Percentiles rank a stretch among this genome's conserved stretches.
These are phyloP conservation scores for Kingdonia uniflora DNA, from an alignment of 164 flowering plant genomes.

Conservation along the genomic window DNA sequence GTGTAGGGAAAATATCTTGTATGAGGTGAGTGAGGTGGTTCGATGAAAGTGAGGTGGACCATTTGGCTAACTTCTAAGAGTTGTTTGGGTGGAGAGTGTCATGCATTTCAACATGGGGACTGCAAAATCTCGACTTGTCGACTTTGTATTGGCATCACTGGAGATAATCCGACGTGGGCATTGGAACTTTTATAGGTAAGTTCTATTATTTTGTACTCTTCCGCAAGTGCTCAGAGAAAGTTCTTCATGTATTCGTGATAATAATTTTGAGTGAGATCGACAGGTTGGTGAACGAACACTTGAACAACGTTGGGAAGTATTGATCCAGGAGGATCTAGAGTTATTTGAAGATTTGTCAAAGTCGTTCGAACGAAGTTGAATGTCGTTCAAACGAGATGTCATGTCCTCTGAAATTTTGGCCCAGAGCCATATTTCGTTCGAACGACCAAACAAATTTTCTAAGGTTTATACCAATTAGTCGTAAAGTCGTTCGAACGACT, in stretches of 20 bases:
- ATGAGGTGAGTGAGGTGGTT: slow-evolving; percentile 62
- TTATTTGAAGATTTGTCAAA: no score
- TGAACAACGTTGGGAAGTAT: slow-evolving; percentile 82
- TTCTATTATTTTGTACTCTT: background rate
- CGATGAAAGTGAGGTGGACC: slow-evolving; percentile 51
- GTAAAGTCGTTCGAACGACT: no score
- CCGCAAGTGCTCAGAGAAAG: no score
- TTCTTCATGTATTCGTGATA: background rate
- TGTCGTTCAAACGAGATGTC: no score
- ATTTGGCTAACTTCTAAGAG: slow-evolving; percentile 83
- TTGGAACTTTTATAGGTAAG: slow-evolving; percentile 96
- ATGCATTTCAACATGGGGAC: slow-evolving; percentile 29
- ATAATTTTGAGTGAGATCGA: slow-evolving; percentile 2
- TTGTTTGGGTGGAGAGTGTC: slow-evolving; percentile 85
- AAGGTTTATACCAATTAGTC: no score
- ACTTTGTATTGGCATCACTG: slow-evolving; percentile 70
- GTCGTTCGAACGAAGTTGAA: no score
- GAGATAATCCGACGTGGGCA: slow-evolving; percentile 95
- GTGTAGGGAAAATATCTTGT: no score
- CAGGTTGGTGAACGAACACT: slow-evolving; percentile 91
- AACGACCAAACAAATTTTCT: no score
- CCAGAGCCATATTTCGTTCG: no score
- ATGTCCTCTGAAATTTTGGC: no score
- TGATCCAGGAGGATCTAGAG: no score
- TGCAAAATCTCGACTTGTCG: slow-evolving; percentile 47